Base-by-base conservation (phyloP, 148 eudicot species). In the Diospyros lotus region DNA sequence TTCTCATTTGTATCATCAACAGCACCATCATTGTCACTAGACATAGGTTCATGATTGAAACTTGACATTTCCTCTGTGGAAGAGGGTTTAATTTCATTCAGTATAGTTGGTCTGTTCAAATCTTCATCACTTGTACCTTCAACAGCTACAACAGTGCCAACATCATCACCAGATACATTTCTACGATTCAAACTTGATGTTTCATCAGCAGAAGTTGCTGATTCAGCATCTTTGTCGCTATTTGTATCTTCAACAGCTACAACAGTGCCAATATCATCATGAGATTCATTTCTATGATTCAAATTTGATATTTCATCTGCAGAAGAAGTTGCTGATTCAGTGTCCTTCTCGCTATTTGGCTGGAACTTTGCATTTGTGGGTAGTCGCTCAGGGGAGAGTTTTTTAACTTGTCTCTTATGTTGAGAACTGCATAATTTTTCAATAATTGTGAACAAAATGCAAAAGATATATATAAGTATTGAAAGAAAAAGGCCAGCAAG, bases 351-450 rank as follows among this genome's bases (percentile, higher is more conserved):
- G 58, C 41, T 82, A 75, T 67, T 81, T 56, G 79, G 81, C 78
- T 79, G 81, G 58, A 89, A 62, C 44, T 82, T 75, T 43, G 82
- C 82, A 73, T 83, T 84, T 76, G 80, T 77, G 54, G 80, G 76
- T 76, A 84, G 80, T 59, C 77, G 79, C 62, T 80, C 74, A 5
- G 84, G 81, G 72, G 86, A 74, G 17, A 70, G 61, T 78, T 87
- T 94, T 91, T 90, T 91, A 44, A 79, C 69, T 71, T 75, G 88
- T 74, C 76, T 90, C 86, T 83, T 91, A 53, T 79, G 82, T 68
- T 87, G 91, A 41, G 94, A 85, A 73, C 98, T 93, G 87, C 81
- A 89, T 12, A 58, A 46, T 68, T 50, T 28, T 60, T 72, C 62
- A 52, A 62, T 74, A 28, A 28, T 28, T 28, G 28, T 28, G 48